A percentile compares a stretch with the other conserved stretches of the same genome.
These are phyloP conservation scores for Porphyra umbilicalis DNA, from an alignment of 31 red algal species.

Conservation along the genomic window DNA sequence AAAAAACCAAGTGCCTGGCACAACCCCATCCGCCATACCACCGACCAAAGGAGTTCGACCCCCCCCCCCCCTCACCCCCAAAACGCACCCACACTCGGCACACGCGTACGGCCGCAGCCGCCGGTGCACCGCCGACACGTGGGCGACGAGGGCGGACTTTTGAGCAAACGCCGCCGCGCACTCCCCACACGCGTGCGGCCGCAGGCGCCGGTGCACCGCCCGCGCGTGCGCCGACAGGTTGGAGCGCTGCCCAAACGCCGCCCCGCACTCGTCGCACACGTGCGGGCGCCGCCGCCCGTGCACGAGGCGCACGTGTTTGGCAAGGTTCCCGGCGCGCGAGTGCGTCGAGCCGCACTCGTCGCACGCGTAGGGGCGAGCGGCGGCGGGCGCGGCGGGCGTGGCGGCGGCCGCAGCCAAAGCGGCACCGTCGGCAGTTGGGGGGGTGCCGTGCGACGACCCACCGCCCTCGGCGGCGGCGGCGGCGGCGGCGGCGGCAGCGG, in stretches of 20 bases:
- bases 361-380: not conserved
- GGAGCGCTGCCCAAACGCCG: constrained; percentile 55
- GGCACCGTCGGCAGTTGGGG: too few species aligned
- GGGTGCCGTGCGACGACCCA: too few species aligned
- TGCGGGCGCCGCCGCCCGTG: not conserved
- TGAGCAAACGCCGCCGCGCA: constrained; percentile 16
- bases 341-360: not conserved
- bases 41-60: too few species aligned
- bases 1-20: not conserved
- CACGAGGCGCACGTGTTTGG: not conserved
- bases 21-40: not conserved
- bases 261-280: constrained; percentile 46
- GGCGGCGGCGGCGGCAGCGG: too few species aligned
- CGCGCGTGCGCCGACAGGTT: constrained; percentile 53
- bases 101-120: not conserved
- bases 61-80: too few species aligned
- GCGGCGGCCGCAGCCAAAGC: not conserved
- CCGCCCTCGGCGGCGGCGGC: too few species aligned
- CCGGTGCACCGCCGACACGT: not conserved
- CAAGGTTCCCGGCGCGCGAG: not conserved
- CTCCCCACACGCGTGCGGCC: constrained; percentile 63
- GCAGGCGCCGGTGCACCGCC: constrained; percentile 60
- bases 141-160: not conserved
- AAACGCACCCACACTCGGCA: not conserved
- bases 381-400: not conserved